Percentiles rank a stretch among this genome's conserved stretches.
Evolutionary conservation across 108 stramenopile species (phyloP).

Genomic region (Pseudonitzschia multiseries): DNA sequence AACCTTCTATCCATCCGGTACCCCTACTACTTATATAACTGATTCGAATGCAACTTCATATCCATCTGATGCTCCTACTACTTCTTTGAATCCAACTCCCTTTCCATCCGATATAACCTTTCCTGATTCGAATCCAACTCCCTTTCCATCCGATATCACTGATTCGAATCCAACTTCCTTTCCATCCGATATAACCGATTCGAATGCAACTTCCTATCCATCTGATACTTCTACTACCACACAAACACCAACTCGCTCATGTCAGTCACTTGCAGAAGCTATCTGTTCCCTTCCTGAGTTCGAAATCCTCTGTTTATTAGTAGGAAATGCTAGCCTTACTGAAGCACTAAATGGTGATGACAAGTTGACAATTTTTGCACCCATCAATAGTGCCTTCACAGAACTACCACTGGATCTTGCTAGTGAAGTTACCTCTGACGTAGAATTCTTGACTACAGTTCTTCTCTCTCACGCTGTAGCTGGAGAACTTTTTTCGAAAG

Average conservation of each 20-base stretch:
- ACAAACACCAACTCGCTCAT: not conserved
- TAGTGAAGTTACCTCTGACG: slow-evolving; percentile 21
- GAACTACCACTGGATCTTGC: slow-evolving; percentile 29
- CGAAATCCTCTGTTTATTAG: not conserved
- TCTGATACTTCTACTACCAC: not conserved
- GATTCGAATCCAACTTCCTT: not conserved
- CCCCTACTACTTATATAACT: not conserved
- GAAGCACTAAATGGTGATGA: not conserved
- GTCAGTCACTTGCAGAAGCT: not conserved
- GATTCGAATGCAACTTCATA: not conserved
- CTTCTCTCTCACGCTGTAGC: slow-evolving; percentile 34
- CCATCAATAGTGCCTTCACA: slow-evolving; percentile 48
- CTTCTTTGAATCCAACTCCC: not conserved
- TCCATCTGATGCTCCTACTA: not conserved
- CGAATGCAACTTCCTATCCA: not conserved
- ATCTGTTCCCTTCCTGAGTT: slow-evolving; percentile 14
- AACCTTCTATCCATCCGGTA: not conserved
- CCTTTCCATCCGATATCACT: not conserved
- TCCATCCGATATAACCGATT: not conserved
- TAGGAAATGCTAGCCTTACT: slow-evolving; percentile 1
- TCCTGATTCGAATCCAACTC: not conserved
- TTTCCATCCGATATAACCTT: not conserved
- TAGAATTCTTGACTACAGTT: slow-evolving; percentile 8
- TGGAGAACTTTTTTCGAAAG: not conserved
- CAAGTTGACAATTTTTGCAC: slow-evolving; percentile 36